phyloP scores from a whole-genome alignment of 129 eudicot species.

The Arctium minus region DNA sequence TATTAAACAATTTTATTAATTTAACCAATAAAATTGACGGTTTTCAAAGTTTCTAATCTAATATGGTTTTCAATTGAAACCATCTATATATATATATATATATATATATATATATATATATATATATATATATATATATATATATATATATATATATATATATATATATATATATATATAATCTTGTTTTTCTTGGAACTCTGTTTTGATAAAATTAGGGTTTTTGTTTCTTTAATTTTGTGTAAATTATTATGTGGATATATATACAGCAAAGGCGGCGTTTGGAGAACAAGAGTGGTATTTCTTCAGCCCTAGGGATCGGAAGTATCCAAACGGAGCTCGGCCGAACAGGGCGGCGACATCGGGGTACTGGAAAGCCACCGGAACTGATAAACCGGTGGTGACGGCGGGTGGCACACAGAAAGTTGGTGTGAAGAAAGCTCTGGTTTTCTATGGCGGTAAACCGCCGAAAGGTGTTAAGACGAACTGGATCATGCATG shows the following conservation, averaged over 20 bases:
- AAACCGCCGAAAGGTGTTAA: slow-evolving; percentile 89
- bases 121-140: too few relatives aligned
- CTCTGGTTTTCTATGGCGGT: slow-evolving; percentile 85
- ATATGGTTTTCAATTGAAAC: too few relatives aligned
- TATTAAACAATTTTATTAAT: too few relatives aligned
- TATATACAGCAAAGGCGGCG: slow-evolving; percentile 59
- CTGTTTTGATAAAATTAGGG: slow-evolving; percentile 18
- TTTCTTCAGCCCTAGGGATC: slow-evolving; percentile 83
- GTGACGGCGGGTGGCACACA: slow-evolving; percentile 64
- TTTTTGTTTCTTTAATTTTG: not conserved
- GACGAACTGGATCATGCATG: slow-evolving; percentile 97
- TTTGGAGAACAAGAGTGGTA: slow-evolving; percentile 97
- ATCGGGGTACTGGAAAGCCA: slow-evolving; percentile 91
- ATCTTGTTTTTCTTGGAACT: not conserved
- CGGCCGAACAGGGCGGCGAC: slow-evolving; percentile 92
- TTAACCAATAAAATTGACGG: too few relatives aligned
- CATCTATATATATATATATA: too few relatives aligned
- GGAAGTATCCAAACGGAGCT: slow-evolving; percentile 94
- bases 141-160: too few relatives aligned
- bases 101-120: too few relatives aligned
- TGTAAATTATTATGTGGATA: not conserved
- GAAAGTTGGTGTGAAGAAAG: slow-evolving; percentile 87
- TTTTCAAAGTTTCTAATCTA: too few relatives aligned
- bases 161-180: not conserved
- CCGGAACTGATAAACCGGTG: slow-evolving; percentile 89